Base-by-base conservation (phyloP, 2,329 filamentous ascomycete genomes). In the Zasmidium cellare region DNA sequence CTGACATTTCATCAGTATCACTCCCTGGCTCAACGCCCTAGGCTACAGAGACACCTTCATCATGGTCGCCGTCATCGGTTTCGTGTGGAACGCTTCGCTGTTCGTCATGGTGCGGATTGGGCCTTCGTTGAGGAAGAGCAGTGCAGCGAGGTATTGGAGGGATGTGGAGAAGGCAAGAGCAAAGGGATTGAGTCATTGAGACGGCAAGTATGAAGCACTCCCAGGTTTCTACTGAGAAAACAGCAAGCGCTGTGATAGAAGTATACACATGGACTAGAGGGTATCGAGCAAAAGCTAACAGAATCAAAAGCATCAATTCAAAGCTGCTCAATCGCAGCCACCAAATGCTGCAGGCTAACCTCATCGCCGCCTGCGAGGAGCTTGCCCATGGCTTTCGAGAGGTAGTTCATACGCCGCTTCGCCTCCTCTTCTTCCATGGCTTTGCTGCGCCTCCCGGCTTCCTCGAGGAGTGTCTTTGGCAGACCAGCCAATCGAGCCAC, bases 401-500 rank as follows among this genome's bases (percentile, higher is more conserved):
- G 52, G 58, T 71, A 70, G 5, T 71, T 78, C 45, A 96, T 71
- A 59, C 85, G 84, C 61, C 87, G 85, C 61, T 78, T 78, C 64
- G 80, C 84, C 66, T 92, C 85, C 64, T 87, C 83, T 53, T 86
- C 82, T 76, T 99, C 94, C 74, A 99, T 77, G 74, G 93, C 87
- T 41, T 79, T 79, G 59, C 91, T 96, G 76, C 96, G 94, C 48
- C 80, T 77, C n/a, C 84, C 85, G 2, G 94, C 94, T 22, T 91
- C 80, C 23, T 92, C 89, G 31, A 97, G 80, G 18, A 97, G 84
- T 56, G 84, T 80, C 58, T 83, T 82, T 0, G 93, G 92, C 45
- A 99, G 83, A 52, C 87, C 87, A 2, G 94, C 94, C 53, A 99
- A 76, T 47, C 90, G 82, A 14, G 94, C 94, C 20, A 97, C 94